Evolutionary conservation across 2,329 filamentous ascomycete species (phyloP).

Genomic region (Phialophora chinensis): DNA sequence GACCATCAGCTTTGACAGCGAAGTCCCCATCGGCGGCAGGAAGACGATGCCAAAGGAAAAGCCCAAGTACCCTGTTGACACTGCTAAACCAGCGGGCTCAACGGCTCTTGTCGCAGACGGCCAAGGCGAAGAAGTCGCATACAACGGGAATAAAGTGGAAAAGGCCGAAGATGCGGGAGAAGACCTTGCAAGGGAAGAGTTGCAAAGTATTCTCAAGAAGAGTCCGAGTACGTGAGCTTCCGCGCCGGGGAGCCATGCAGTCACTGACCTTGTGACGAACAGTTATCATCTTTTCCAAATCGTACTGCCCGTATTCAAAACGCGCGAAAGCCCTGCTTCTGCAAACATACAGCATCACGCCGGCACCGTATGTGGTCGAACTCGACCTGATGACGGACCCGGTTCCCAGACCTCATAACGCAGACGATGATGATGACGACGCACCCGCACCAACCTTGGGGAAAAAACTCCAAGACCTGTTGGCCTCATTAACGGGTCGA

Average conservation of each 20-base stretch:
- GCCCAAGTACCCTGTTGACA: conserved; percentile 34
- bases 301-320: conserved; percentile 85
- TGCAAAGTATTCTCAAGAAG: conserved; percentile 83
- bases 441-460: conserved; percentile 63
- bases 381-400: conserved; percentile 70
- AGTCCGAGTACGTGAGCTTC: conserved; percentile 70
- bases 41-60: conserved; percentile 39
- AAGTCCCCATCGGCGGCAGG: conserved; percentile 47
- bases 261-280: conserved; percentile 31
- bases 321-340: conserved; percentile 85
- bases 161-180: conserved; percentile 55
- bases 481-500: conserved; percentile 76
- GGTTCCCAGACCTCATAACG: conserved; percentile 29
- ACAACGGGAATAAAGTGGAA: conserved; percentile 27
- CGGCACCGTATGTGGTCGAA: conserved; percentile 85
- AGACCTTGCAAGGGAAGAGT: conserved; percentile 69
- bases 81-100: conserved; percentile 3
- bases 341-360: conserved; percentile 81
- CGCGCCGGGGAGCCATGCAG: too few relatives aligned
- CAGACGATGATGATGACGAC: conserved; percentile 29
- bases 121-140: conserved; percentile 14
- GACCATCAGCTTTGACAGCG: conserved; percentile 16
- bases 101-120: conserved; percentile 14
- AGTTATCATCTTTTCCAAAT: conserved; percentile 97
- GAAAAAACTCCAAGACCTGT: conserved; percentile 69